phyloP scores from a whole-genome alignment of 768 basidiomycete species.

The Udeniomyces megalosporus region DNA sequence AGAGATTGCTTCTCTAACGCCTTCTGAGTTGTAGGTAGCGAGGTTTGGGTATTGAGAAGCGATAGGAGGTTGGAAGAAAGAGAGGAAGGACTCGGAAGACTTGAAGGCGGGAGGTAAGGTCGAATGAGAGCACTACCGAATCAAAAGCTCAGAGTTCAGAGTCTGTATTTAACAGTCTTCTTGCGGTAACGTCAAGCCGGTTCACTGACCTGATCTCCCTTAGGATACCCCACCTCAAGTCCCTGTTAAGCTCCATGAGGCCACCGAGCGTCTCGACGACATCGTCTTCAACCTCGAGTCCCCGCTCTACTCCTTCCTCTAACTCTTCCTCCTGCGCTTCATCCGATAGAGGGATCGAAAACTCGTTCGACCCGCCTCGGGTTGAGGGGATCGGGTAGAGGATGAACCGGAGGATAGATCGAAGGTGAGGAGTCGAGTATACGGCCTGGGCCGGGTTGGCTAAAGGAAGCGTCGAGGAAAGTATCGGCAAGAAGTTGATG shows the following conservation, averaged over 20 bases:
- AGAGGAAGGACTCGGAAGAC: slow-evolving; percentile 20
- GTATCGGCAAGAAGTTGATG: slow-evolving; percentile 7
- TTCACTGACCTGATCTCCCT: background rate
- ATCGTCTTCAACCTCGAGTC: slow-evolving; percentile 4
- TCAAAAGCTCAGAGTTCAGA: no score
- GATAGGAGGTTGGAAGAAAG: slow-evolving; percentile 38
- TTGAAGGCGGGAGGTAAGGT: slow-evolving; percentile 3
- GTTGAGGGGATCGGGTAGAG: slow-evolving; percentile 9
- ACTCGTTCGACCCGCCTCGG: slow-evolving; percentile 5
- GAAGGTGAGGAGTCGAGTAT: slow-evolving; percentile 11
- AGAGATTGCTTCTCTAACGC: slow-evolving; percentile 11
- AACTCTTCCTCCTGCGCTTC: background rate
- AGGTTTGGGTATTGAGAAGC: slow-evolving; percentile 38
- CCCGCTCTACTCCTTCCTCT: background rate
- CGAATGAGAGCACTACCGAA: slow-evolving; percentile 3
- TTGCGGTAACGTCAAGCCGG: no score
- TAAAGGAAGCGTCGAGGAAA: background rate
- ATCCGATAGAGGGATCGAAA: background rate
- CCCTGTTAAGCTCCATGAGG: slow-evolving; percentile 6
- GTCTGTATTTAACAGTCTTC: no score
- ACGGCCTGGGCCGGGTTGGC: background rate
- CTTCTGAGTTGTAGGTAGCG: slow-evolving; percentile 12
- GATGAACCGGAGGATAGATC: slow-evolving; percentile 3
- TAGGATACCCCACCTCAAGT: slow-evolving; percentile 12
- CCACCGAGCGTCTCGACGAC: slow-evolving; percentile 4